phyloP scores from a whole-genome alignment of 2,329 filamentous ascomycete species.

The Gaeumannomyces sp. region DNA sequence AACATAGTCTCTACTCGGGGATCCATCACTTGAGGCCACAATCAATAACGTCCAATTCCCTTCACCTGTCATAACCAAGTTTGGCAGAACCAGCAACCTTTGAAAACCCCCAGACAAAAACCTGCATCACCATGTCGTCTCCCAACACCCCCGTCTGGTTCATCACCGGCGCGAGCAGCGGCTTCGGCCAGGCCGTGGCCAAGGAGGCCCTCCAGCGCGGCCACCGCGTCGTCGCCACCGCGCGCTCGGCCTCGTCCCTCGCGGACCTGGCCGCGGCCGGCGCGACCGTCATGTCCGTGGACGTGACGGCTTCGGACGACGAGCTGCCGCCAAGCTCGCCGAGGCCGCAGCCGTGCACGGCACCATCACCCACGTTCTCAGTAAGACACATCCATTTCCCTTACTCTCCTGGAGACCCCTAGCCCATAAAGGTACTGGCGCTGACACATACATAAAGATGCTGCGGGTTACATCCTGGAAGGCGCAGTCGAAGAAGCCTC shows the following conservation, averaged over 20 bases:
- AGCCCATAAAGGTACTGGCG: neutral
- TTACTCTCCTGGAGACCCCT: too few relatives aligned
- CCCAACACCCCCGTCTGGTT: conserved; percentile 21
- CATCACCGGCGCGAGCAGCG: conserved; percentile 35
- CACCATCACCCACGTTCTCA: conserved; percentile 1
- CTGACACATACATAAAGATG: neutral
- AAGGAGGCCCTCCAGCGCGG: conserved; percentile 29
- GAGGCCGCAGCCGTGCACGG: conserved; percentile 1
- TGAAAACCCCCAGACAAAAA: too few relatives aligned
- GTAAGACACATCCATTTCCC: neutral
- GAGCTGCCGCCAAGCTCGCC: conserved; percentile 7
- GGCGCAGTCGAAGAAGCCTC: conserved; percentile 5
- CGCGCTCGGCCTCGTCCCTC: conserved; percentile 13
- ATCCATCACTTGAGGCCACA: too few relatives aligned
- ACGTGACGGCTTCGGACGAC: conserved; percentile 7
- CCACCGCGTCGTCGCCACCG: conserved; percentile 35
- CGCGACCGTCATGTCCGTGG: conserved; percentile 27
- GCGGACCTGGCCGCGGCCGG: neutral
- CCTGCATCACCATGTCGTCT: neutral
- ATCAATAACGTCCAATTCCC: too few relatives aligned
- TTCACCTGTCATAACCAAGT: too few relatives aligned
- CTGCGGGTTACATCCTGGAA: conserved; percentile 7
- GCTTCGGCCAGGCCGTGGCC: conserved; percentile 32
- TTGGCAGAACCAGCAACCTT: too few relatives aligned
- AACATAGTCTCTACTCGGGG: too few relatives aligned